Conservation (phyloP, 306 rosid genomes). For the Trichosanthes truncata region DNA sequence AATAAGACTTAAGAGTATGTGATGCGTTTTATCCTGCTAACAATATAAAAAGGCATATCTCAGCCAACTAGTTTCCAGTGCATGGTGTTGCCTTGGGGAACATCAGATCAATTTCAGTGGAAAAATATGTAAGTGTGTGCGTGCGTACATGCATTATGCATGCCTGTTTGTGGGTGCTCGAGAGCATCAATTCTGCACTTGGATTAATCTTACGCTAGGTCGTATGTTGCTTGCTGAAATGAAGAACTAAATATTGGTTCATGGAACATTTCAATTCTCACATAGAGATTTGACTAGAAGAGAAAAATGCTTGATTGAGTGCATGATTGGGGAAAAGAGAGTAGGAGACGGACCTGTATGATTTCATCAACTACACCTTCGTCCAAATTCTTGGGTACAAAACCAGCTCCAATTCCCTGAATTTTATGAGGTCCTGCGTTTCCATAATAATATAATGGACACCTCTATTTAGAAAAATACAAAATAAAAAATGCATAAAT, state of each 20-base stretch:
- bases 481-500: constrained; percentile 4
- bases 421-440: constrained; percentile 94
- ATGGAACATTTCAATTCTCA: neutral
- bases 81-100: neutral
- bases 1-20: neutral
- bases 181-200: neutral
- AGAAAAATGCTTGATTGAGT: neutral
- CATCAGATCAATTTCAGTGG: neutral
- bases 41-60: neutral
- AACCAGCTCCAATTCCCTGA: constrained; percentile 99
- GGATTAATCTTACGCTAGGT: neutral
- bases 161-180: neutral
- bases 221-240: neutral
- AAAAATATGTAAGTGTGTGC: neutral
- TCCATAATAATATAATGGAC: neutral
- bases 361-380: constrained; percentile 80
- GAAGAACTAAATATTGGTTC: neutral
- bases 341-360: constrained; percentile 43
- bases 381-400: constrained; percentile 87
- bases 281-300: neutral
- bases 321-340: neutral
- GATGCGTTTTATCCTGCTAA: neutral
- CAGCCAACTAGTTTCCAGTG: neutral
- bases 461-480: neutral
- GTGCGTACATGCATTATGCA: neutral